Evolutionary conservation across 1,284 basidiomycete genomes (phyloP), one percentile per base, ranked within the genome.

Genomic region (Ustilago loliicola): DNA sequence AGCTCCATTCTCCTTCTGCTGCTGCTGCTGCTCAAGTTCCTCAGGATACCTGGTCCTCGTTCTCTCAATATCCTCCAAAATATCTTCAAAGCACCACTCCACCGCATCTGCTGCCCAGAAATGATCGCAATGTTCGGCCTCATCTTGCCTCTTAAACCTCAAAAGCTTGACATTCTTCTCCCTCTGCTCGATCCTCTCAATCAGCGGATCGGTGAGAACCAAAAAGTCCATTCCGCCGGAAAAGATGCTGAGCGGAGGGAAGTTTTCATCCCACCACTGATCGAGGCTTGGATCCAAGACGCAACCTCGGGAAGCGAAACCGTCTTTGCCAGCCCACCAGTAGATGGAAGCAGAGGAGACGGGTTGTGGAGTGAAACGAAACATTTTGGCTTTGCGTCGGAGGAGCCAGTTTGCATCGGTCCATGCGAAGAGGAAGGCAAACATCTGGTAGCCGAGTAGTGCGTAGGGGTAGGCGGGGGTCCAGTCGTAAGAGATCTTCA

Each of bases 341-440:
- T 89, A 90, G 80, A 90, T 89, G 61, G 84, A 86, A 0, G 88
- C 88, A 5, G 89, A 89, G 7, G 87, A 87, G 19, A 91, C 90
- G 58, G 90, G 90, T 30, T 89, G 89, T 0, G 90, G 90, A 0
- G 90, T 91, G 86, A 91, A 91, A 17, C 90, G 85, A 86, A 91
- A 91, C 89, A 90, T 90, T 79, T 91, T 91, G 5, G 89, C 88
- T 79, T 91, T 91, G n/a, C 84, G 61, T 8, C 83, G 60, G 4
- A 82, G 61, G n/a, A 89, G 89, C 87, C 90, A 91, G 80, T 91
- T 90, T 17, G 89, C 87, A 82, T 91, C 90, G 17, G 90, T 91
- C 90, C 90, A 91, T n/a, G 87, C 86, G 73, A 89, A 90, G 30
- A 91, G 86, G 85, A 90, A 91, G 21, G 83, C 84, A 78, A 91